Evolutionary conservation across 2,329 filamentous ascomycete species (phyloP), one percentile per base, ranked within the genome.

Genomic region (Blastomyces emzantsi): DNA sequence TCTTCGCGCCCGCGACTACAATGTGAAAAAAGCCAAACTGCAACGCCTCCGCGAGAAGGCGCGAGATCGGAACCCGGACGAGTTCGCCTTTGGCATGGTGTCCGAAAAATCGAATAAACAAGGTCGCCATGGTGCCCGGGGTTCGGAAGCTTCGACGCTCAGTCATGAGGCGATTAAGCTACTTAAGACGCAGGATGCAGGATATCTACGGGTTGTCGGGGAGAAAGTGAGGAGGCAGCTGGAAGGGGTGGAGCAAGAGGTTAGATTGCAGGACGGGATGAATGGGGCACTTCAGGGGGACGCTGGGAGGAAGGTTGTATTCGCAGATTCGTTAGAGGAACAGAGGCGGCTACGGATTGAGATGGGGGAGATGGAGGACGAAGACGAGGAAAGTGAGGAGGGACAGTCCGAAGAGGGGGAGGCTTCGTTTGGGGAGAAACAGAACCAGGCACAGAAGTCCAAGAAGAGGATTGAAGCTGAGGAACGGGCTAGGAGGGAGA

Each of bases 31-130:
- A 71, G 77, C 79, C 63, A 84, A 85, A 66, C 76, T 88, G 62
- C 81, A 82, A 71, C 78, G 83, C 22, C 77, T 88, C 22, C 79
- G 81, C 65, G 78, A 84, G 67, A 87, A 87, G 71, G 85, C 82
- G 7, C 76, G 77, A 58, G 83, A 85, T 64, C 80, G 83, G 47
- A 87, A 88, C 67, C 84, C 85, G 19, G 85, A 88, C 79, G 85
- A 88, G 70, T 88, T 87, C 71, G 81, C 82, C 55, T 87, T 86
- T 74, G 83, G 81, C 4, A 88, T 87, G 85, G 80, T 87, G 75
- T 82, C 78, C 64, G 76, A 76, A 33, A 74, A 73, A 58, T 80
- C 79, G 28, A 75, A 65, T 39, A 70, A 62, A 17, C 70, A 77
- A 65, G 78, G 78, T 9, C 74, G 73, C 63, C 79, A 83, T 68